These are phyloP conservation scores for Coemansia sp. DNA, from an alignment of 192 early-diverging fungal genomes.

Conservation along the genomic window DNA sequence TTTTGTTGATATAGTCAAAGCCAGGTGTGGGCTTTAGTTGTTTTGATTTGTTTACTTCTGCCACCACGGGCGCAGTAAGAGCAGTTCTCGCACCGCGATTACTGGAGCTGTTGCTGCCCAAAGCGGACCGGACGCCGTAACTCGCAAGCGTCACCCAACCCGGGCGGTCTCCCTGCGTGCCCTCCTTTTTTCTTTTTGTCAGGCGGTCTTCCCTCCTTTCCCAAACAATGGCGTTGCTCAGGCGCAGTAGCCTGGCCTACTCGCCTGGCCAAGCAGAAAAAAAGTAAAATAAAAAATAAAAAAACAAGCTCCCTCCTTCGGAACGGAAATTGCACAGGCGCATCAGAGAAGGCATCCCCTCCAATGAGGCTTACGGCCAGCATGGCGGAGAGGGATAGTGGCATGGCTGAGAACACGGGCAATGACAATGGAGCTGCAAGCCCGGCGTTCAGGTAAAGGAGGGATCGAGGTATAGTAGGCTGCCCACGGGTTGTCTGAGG, in stretches of 20 bases:
- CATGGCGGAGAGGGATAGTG: not conserved
- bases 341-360: too few species aligned
- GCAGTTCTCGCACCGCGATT: not conserved
- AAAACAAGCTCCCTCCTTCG: not conserved
- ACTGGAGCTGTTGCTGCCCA: not conserved
- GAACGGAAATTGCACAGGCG: not conserved
- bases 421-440: not conserved
- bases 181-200: not conserved
- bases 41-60: conserved; percentile 7
- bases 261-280: not conserved
- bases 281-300: too few species aligned
- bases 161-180: not conserved
- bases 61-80: not conserved
- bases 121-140: not conserved
- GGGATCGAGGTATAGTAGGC: conserved; percentile 3
- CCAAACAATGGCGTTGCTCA: not conserved
- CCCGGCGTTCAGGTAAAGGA: not conserved
- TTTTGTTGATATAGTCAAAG: too few species aligned
- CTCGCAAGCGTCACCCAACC: not conserved
- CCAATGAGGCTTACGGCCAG: not conserved
- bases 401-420: conserved; percentile 1
- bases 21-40: not conserved
- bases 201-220: not conserved
- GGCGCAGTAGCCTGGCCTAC: not conserved
- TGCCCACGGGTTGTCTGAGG: not conserved